These are phyloP conservation scores for Podaxis sp. DNA, from an alignment of 768 basidiomycete species.

Conservation along the genomic window DNA sequence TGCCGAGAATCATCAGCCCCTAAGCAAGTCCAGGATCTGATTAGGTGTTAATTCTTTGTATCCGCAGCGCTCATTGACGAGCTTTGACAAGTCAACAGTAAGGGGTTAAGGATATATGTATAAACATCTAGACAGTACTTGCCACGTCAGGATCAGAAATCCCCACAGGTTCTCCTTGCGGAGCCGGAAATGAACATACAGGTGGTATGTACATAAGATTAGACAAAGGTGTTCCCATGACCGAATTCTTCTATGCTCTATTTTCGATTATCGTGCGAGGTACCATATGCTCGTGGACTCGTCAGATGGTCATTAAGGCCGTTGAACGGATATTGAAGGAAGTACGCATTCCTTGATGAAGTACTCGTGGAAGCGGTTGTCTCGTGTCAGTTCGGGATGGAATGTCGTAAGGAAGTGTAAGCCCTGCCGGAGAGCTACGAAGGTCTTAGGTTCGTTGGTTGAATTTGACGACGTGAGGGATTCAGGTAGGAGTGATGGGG, in stretches of 20 bases:
- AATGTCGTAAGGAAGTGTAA: constrained; percentile 85
- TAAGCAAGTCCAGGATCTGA: no score
- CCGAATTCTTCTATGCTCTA: constrained; percentile 9
- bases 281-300: background rate
- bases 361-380: constrained; percentile 89
- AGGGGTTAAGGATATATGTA: background rate
- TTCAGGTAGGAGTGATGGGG: constrained; percentile 45
- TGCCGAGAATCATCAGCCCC: background rate
- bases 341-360: constrained; percentile 79
- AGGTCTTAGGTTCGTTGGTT: constrained; percentile 56
- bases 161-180: background rate
- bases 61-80: no score
- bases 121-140: background rate
- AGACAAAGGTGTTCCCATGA: background rate
- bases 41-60: no score
- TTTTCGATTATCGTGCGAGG: constrained; percentile 1
- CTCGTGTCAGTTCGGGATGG: constrained; percentile 90
- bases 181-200: background rate
- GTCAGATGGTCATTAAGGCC: background rate
- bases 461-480: constrained; percentile 44
- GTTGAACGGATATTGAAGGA: constrained; percentile 17
- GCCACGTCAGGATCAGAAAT: background rate
- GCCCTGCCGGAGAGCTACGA: constrained; percentile 87
- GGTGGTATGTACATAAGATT: background rate
- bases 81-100: no score